Evolutionary conservation across 371 early-diverging fungal genomes (phyloP).

Genomic region (Mucor mucedo): DNA sequence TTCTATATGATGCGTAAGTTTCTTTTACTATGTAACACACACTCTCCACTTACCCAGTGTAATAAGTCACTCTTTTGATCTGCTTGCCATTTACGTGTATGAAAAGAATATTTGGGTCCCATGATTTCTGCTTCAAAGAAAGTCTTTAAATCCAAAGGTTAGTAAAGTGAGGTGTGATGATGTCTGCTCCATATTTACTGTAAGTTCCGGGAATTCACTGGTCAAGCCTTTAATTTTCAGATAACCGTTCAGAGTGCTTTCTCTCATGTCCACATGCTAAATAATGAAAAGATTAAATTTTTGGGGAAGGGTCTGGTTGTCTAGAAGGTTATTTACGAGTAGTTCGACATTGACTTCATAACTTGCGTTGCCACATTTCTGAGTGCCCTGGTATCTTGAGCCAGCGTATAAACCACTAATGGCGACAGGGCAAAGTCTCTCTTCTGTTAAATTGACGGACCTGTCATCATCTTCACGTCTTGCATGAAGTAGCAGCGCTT

Average conservation of each 20-base stretch:
- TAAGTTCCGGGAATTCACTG: conserved; percentile 75
- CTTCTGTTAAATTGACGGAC: conserved; percentile 19
- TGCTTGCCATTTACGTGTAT: conserved; percentile 88
- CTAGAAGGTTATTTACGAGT: conserved; percentile 51
- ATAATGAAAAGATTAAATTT: not conserved
- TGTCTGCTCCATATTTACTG: conserved; percentile 28
- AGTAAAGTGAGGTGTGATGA: not conserved
- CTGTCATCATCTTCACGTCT: conserved; percentile 21
- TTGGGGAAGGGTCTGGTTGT: not conserved
- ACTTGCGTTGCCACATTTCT: conserved; percentile 63
- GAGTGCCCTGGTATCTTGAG: conserved; percentile 65
- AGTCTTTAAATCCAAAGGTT: conserved; percentile 39
- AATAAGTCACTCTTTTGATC: conserved; percentile 70
- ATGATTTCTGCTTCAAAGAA: conserved; percentile 83
- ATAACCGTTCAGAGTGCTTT: conserved; percentile 74
- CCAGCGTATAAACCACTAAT: conserved; percentile 57
- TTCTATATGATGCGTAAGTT: conserved; percentile 15
- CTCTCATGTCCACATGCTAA: conserved; percentile 73
- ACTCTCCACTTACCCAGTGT: conserved; percentile 73
- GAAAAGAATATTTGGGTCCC: conserved; percentile 76
- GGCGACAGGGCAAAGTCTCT: conserved; percentile 20
- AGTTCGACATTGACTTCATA: conserved; percentile 75
- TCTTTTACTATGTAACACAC: not conserved
- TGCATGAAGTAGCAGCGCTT: conserved; percentile 19
- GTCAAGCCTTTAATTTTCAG: conserved; percentile 78